Conservation (phyloP, 148 eudicot species). For the Chenopodium berlandieri region DNA sequence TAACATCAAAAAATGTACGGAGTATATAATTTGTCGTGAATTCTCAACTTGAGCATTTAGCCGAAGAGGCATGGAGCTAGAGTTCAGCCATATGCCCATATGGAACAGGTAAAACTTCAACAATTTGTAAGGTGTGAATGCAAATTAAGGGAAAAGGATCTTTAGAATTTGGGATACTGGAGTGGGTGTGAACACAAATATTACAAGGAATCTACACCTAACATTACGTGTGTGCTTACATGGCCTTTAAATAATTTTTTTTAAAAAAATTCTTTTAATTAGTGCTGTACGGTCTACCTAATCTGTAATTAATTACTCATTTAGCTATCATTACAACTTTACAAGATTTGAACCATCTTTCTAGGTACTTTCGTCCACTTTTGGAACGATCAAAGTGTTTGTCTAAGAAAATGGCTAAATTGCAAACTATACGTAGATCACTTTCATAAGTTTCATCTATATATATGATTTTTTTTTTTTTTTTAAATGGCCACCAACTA, state of each 20-base stretch:
- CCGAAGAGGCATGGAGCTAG: not conserved
- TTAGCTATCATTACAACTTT: not conserved
- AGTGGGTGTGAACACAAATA: constrained; percentile 28
- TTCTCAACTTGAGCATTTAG: not conserved
- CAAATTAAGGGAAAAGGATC: constrained; percentile 20
- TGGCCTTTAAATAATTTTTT: not conserved
- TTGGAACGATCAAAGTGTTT: not conserved
- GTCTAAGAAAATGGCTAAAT: not conserved
- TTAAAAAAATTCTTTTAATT: no score
- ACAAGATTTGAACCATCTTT: not conserved
- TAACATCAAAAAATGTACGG: no score
- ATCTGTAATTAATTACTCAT: not conserved
- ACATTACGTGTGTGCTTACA: constrained; percentile 10
- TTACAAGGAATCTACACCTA: constrained; percentile 28
- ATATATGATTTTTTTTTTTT: no score
- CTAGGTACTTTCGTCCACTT: not conserved
- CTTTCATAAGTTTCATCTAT: no score
- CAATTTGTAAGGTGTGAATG: constrained; percentile 10
- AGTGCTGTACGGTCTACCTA: not conserved
- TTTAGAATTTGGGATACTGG: constrained; percentile 14
- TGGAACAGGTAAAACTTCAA: not conserved
- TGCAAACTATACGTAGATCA: no score
- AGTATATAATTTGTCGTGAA: not conserved
- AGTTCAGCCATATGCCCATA: not conserved
- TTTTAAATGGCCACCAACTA: no score